Evolutionary conservation across 768 basidiomycete species (phyloP), one percentile per base, ranked within the genome.

Genomic region (Suillus fuscotomentosus): DNA sequence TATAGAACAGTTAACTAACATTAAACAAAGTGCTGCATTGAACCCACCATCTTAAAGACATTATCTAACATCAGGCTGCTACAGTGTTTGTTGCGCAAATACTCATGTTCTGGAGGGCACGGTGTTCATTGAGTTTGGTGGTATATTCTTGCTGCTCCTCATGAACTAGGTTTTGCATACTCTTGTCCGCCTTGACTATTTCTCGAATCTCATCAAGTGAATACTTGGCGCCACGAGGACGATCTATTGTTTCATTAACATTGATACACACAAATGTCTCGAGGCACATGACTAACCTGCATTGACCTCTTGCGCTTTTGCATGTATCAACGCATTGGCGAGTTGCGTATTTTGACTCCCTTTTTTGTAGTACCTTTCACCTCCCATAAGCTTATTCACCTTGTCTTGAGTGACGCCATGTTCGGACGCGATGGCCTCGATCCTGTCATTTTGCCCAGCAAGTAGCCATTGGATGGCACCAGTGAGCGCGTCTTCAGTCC

Each of bases 371-470:
- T 42, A 22, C 17, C 7, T 63, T 38, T 63, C 38, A 27, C 38
- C 54, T 15, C 31, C 53, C 20, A 63, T 38, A 42, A 60, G 62
- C 15, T 63, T 53, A 22, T 59, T 38, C 22, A 63, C 53, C 36
- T 63, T 57, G 5, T 63, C 51, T 17, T 31, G n/a, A 31, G 45
- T 38, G 14, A 57, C 17, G 0, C 51, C 43, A 27, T 60, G 54
- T 31, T 27, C 9, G 2, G 15, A 11, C 2, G 53, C 2, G 17
- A 63, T 61, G 4, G 36, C 57, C 1, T 38, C 7, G 0, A 63
- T 31, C 57, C 13, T 48, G 6, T 22, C 47, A 24, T 48, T 24
- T 13, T 48, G 22, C 0, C 14, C 47, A 13, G 11, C 11, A 22
- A 48, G 47, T 24, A 48, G 22, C 22, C 3, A 0, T 22, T 6